Base-by-base conservation (phyloP, 208 protist genomes). In the Acanthamoeba sp. region DNA sequence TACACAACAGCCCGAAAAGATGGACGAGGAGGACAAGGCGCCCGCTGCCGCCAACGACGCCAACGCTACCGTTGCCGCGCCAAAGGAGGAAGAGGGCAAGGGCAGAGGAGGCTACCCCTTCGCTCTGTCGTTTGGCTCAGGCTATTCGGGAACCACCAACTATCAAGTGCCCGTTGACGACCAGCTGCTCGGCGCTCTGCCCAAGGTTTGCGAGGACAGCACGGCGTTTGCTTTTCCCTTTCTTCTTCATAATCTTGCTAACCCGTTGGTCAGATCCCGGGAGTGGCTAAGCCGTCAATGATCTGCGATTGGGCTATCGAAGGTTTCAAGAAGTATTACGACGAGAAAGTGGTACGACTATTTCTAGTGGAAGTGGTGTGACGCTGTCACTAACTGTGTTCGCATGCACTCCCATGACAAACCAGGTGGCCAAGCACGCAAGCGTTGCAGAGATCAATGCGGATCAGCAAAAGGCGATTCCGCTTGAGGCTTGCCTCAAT, bases 401-500 rank as follows among this genome's bases (percentile, higher is more conserved):
- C n/a, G n/a, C n/a, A n/a, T n/a, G n/a, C n/a, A n/a, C n/a, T n/a
- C n/a, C n/a, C n/a, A n/a, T n/a, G n/a, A n/a, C n/a, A n/a, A n/a
- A n/a, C n/a, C 12, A 66, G 59, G 59, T 66, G 59, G 64, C 29
- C 64, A 73, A 73, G 64, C 64, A 84, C 40, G 1, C 64, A 9
- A 45, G 29, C 50, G 38, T 40, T 5, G 52, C 14, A 29, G 32
- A 34, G 82, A 48, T 50, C 52, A 69, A 20, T n/a, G 82, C 29
- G 6, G 82, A 90, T 10, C 34, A 90, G 38, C 34, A 90, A 27
- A 48, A 59, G 38, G 14, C 50, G 6, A 48, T 90, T 36, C 32
- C 82, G 52, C 82, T 97, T 2, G 42, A 93, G 24, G 36, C 78
- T 22, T 97, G 96, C 69, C 50, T 97, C 2, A 80, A 97, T 6